phyloP scores from a whole-genome alignment of 352 stramenopile species.

The Pythium insidiosum region DNA sequence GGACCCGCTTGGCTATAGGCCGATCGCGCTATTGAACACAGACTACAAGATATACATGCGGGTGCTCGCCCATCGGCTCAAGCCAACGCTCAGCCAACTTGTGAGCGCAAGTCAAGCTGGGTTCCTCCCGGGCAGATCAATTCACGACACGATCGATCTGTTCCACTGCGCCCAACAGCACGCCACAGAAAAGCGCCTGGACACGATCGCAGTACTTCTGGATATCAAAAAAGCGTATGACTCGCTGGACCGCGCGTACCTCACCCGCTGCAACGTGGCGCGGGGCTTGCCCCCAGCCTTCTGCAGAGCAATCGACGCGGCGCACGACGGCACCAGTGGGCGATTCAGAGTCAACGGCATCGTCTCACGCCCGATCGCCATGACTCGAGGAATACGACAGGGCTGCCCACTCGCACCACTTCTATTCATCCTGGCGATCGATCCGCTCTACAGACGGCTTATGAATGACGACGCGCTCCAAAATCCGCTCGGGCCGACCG shows the following conservation, averaged over 20 bases:
- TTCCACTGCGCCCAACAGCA: neutral
- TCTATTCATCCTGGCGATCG: slow-evolving; percentile 9
- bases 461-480: neutral
- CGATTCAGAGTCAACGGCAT: slow-evolving; percentile 6
- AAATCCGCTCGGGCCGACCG: neutral
- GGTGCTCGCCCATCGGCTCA: neutral
- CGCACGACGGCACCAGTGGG: neutral
- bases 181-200: neutral
- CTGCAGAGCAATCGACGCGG: neutral
- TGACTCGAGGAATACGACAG: slow-evolving; percentile 8
- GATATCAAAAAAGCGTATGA: slow-evolving; percentile 13
- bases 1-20: slow-evolving; percentile 2
- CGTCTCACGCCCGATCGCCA: neutral
- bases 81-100: neutral
- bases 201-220: slow-evolving; percentile 3
- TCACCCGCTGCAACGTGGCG: neutral
- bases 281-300: neutral
- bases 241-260: neutral
- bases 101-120: neutral
- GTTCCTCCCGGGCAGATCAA: slow-evolving; percentile 5
- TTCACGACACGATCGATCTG: slow-evolving; percentile 7
- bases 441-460: slow-evolving; percentile 3
- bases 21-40: slow-evolving; percentile 11
- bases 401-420: slow-evolving; percentile 7
- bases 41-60: slow-evolving; percentile 9